Base-by-base conservation (phyloP, 352 stramenopile genomes). In the Hyaloperonospora brassicae region DNA sequence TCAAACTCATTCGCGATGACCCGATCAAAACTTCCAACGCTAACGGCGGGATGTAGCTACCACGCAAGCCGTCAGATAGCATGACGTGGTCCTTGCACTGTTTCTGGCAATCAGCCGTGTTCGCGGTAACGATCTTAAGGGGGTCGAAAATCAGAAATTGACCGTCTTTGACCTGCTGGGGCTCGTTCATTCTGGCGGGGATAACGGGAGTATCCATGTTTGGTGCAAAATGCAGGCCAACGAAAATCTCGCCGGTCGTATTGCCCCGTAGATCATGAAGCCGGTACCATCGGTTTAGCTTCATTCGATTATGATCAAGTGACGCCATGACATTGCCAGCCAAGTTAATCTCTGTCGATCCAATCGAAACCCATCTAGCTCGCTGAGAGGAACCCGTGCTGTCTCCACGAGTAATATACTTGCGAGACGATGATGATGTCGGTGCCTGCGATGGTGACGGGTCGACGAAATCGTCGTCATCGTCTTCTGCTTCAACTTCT, bases 81-180 rank as follows among this genome's bases (percentile, higher is more conserved):
- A 93, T 67, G 8, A 86, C 72, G 14, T 83, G 72, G 13, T 86
- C 73, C 30, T 86, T 86, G 30, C 65, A 68, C 42, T 66, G 52
- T 21, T 73, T 58, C 8, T 47, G 25, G 6, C 59, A 23, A 3
- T 68, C 43, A 21, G 67, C 88, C 13, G 64, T 22, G 48, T 83
- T 76, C 17, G 73, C 66, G 0, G 69, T 76, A 12, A 89, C 51
- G 31, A 87, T 93, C 50, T 92, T 92, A 9, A 95, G 59, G 1
- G 85, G 85, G 61, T 95, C 85, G 59, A 95, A 93, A 3, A 92
- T 80, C 8, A 95, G 42, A 45, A 89, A 93, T 61, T 89, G 78
- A 0, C 83, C 83, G 38, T 93, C 80, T 51, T 79, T 84, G 2
- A 93, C 83, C 55, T 89, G 77, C 24, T 90, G 75, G 0, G 75